Evolutionary conservation across 2,329 filamentous ascomycete species (phyloP), one percentile per base, ranked within the genome.

Genomic region (Cercospora zeina): DNA sequence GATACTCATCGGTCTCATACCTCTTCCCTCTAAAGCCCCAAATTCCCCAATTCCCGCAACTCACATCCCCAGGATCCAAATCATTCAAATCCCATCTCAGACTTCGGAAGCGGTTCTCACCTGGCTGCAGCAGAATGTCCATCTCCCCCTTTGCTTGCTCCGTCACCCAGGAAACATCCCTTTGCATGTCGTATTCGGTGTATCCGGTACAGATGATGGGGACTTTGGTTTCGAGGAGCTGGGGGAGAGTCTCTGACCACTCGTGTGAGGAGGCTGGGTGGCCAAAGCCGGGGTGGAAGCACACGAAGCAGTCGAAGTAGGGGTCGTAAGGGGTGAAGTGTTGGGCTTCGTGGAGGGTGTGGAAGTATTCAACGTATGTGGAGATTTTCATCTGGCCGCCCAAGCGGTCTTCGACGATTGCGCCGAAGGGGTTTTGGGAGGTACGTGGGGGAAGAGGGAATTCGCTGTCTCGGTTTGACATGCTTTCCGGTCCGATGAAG

Each of bases 11-110:
- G 14, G 88, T 82, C 77, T 90, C 88, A 67, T 90, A 97, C 86
- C 93, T 89, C 86, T 99, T 99, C 70, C 95, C 95, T 78, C 95
- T 86, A 81, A 99, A 99, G 13, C 89, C 92, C 91, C 96, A 99
- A 1, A 96, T 82, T 10, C 95, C 95, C 91, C 92, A 99, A 77
- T 99, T 99, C 59, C 95, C 93, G 72, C 91, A 96, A 70, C 89
- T 96, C 65, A 97, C 82, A 76, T 97, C 95, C 73, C 96, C 90
- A 6, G 93, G 93, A 75, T 97, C 95, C 67, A 95, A 80, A 73
- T 99, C 96, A 73, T 99, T 97, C 72, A 99, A 77, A 78, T 99
- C 96, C 96, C 96, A 99, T 71, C 93, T 83, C 74, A 97, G 77
- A 79, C 95, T 99, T 72, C 93, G 85, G 81, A 99, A 99, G 14